phyloP scores from a whole-genome alignment of 2,329 filamentous ascomycete species.

The Neonectria faginata region DNA sequence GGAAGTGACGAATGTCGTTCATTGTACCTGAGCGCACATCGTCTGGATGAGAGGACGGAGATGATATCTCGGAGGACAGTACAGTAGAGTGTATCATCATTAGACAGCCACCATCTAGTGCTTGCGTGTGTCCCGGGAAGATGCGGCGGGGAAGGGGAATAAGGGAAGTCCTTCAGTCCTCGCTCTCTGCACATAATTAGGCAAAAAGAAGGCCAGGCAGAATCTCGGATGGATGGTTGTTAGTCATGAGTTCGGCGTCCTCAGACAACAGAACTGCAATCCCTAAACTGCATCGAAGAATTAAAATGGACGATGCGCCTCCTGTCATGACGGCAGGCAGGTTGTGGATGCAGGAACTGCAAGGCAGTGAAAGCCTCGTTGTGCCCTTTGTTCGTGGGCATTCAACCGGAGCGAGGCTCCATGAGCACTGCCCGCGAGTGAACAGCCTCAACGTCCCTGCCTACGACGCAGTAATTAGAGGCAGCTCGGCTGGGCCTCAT shows the following conservation, averaged over 20 bases:
- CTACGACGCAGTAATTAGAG: not conserved
- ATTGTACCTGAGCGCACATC: slow-evolving; percentile 4
- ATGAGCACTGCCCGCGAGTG: slow-evolving; percentile 9
- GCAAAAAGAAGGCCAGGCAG: slow-evolving; percentile 9
- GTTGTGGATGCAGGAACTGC: not conserved
- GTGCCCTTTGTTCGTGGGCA: not conserved
- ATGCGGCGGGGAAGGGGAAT: not conserved
- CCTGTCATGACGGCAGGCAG: slow-evolving; percentile 2
- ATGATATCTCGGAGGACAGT: slow-evolving; percentile 15
- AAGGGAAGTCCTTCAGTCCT: not conserved
- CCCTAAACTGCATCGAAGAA: slow-evolving; percentile 1
- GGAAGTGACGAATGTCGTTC: slow-evolving; percentile 4
- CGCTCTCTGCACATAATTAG: not conserved
- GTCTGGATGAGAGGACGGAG: slow-evolving; percentile 12
- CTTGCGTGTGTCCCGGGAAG: slow-evolving; percentile 6
- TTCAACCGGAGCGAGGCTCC: not conserved
- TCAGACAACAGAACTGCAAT: slow-evolving; percentile 10
- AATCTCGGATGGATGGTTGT: not conserved
- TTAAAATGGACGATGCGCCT: slow-evolving; percentile 6
- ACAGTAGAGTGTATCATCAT: slow-evolving; percentile 18
- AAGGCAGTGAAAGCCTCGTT: slow-evolving; percentile 13
- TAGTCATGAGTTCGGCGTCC: slow-evolving; percentile 1
- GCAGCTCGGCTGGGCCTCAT: not conserved
- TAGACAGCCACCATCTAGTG: slow-evolving; percentile 7
- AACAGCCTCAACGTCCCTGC: slow-evolving; percentile 21